Base-by-base conservation (phyloP, 129 eudicot genomes). In the Rutidosis leptorrhynchoides region DNA sequence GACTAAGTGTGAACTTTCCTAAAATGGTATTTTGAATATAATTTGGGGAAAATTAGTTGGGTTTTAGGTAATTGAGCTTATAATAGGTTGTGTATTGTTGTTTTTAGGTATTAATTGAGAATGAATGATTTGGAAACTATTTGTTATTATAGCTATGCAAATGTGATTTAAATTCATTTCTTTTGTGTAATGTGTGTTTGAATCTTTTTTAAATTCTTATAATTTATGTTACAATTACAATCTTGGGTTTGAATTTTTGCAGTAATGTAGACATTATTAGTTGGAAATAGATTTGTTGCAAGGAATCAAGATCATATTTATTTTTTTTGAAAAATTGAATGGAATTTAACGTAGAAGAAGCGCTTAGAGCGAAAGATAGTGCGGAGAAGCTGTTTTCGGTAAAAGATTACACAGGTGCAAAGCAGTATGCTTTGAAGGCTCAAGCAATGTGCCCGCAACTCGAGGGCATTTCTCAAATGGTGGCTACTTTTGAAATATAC, bases 401-500 rank as follows among this genome's bases (percentile, higher is more conserved):
- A 68, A 83, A 73, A 64, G 91, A 94, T 69, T 89, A 72, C 64
- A 67, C 68, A 0, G 97, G 87, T 26, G 99, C 99, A 5, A 86
- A 69, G 46, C 89, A 81, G 58, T 82, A 66, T 68, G 99, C 99
- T 58, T 43, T 86, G 20, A 83, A 84, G 62, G 99, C 99, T 67
- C 99, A 94, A 70, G 75, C 65, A 54, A 42, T 94, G 60, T 89
- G 87, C 78, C 95, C 95, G 25, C 83, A 83, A 46, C 74, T 94
- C 15, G 99, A 94, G 67, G 99, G 99, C 2, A 79, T 89, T 37
- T 71, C 90, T 51, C 97, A 94, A 35, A 94, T 94, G 99, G 95
- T 89, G 62, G 93, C 97, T 46, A 94, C 99, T 7, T 94, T 86
- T 58, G 97, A 82, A 62, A 86, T 89, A 30, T 89, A 86, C 35